Base-by-base conservation (phyloP, 139 green algal species). In the Penium margaritaceum region DNA sequence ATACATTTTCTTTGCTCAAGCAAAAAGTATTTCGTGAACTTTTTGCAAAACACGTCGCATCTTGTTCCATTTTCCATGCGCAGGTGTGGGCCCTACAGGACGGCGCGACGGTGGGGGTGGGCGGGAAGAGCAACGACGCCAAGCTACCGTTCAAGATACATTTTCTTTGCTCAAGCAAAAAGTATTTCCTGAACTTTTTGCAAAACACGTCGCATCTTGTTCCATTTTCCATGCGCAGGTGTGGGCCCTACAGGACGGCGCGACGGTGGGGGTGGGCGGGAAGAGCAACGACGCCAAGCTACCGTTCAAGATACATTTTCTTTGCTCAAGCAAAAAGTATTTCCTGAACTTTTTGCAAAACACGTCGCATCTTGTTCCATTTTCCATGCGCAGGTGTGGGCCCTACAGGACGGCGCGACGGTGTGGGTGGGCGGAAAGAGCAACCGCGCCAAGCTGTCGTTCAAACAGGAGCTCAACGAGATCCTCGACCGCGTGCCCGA, bases 121-220 rank as follows among this genome's bases (percentile, higher is more conserved):
- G 82, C 1, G 92, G 92, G 29, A 84, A 81, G 37, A 89, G 83
- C 75, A 97, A 97, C 81, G 76, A 93, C 4, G 91, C 87, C 12
- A 88, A 78, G 35, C 21, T 94, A 17, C 44, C 38, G 0, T 97
- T 97, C 69, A 63, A 86, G 27, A n/a, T n/a, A n/a, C n/a, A n/a
- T n/a, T n/a, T n/a, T n/a, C n/a, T n/a, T n/a, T n/a, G n/a, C n/a
- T n/a, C n/a, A n/a, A n/a, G n/a, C n/a, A n/a, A n/a, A n/a, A n/a
- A n/a, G n/a, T n/a, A n/a, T n/a, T n/a, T n/a, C n/a, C n/a, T n/a
- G n/a, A n/a, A n/a, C n/a, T n/a, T n/a, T n/a, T n/a, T n/a, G n/a
- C n/a, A n/a, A n/a, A n/a, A n/a, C n/a, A n/a, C n/a, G n/a, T n/a
- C n/a, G n/a, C n/a, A n/a, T n/a, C n/a, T n/a, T n/a, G n/a, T n/a